Conservation (phyloP, 148 eudicot species). For the Rhododendron mucronatum region DNA sequence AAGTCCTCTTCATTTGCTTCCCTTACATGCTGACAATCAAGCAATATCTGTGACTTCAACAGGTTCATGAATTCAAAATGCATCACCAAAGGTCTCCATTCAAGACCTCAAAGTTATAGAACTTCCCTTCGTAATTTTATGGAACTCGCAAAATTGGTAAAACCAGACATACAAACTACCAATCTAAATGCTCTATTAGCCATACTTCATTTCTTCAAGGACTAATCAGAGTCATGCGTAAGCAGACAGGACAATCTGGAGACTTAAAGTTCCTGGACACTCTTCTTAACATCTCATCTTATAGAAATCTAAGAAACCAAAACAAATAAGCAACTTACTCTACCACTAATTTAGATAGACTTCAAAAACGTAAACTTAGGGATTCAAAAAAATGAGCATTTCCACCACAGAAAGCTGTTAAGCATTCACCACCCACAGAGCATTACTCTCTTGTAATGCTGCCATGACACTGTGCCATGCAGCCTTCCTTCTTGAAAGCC, state of each 20-base stretch:
- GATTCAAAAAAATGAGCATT: neutral
- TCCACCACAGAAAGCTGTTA: neutral
- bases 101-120: neutral
- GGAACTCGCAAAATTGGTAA: neutral
- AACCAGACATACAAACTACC: neutral
- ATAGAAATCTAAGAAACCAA: neutral
- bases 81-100: neutral
- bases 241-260: neutral
- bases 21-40: neutral
- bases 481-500: neutral
- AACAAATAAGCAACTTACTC: neutral
- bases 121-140: neutral
- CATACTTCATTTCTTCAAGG: neutral
- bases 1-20: neutral
- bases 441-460: neutral
- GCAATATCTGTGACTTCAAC: neutral
- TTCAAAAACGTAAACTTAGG: neutral
- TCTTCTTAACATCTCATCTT: neutral
- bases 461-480: neutral
- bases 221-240: neutral
- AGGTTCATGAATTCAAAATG: neutral
- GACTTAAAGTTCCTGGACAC: neutral
- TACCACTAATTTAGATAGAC: neutral
- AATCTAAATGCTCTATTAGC: neutral
- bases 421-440: neutral